Base-by-base conservation (phyloP, 768 basidiomycete genomes). In the Phylloporus rhodoxanthus region DNA sequence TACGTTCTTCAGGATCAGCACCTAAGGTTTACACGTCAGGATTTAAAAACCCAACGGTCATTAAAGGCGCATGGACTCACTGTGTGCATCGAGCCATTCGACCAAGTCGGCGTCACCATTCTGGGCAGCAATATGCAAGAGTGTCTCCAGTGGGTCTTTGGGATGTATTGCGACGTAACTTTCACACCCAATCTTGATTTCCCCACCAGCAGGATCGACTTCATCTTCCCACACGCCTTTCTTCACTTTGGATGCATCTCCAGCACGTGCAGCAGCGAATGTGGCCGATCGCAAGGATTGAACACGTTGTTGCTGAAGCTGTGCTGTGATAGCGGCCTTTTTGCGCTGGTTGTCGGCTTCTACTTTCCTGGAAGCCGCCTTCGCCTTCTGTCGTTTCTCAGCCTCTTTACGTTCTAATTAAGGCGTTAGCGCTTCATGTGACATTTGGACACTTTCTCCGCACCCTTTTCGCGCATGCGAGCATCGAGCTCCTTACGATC, bases 121-220 rank as follows among this genome's bases (percentile, higher is more conserved):
- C 47, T 63, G 67, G 2, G 77, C 73, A 44, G 79, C 81, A 49
- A 91, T 84, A 57, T 89, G 87, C 47, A 84, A 64, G 10, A 91
- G 69, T 33, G 85, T 85, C 67, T 89, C 81, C 54, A 70, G 68
- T n/a, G 71, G 72, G 66, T 87, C 85, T 50, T 71, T 57, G 10
- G 79, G 78, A 4, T 54, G 53, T 10, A 33, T 53, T 52, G 72
- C 65, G 40, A 80, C 72, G 56, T 80, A 80, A 45, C 70, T 71
- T 39, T 77, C 75, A 56, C 77, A 76, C 19, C 80, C 80, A 45
- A 64, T 57, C 58, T 78, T 80, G 47, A 83, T 67, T 70, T 89
- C 86, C 26, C 84, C 82, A 42, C 86, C 87, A 8, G 80, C 73
- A 34, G 84, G 81, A 64, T 87, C 85, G 49, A 89, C 83, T 28